Conservation (phyloP, 345 rosid genomes). For the Durio zibethinus region DNA sequence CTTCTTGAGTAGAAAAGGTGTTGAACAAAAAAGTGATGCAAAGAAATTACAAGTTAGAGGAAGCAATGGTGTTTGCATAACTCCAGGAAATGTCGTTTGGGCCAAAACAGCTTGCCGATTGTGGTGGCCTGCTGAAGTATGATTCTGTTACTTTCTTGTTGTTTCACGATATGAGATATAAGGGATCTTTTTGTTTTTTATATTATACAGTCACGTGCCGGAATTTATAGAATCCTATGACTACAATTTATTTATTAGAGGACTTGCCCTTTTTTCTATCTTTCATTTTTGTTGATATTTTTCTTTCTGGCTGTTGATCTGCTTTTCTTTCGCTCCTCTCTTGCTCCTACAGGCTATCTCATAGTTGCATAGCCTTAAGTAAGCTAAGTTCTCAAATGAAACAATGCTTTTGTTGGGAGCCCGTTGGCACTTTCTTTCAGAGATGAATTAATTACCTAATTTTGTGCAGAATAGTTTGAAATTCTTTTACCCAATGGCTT, state of each 20-base stretch:
- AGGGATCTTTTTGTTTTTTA: background rate
- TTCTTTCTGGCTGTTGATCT: background rate
- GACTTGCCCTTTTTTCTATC: background rate
- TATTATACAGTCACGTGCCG: background rate
- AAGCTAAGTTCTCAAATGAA: background rate
- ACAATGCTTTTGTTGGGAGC: background rate
- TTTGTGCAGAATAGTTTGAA: background rate
- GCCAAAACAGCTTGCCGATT: constrained; percentile 10
- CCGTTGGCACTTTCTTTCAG: background rate
- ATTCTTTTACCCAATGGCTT: background rate
- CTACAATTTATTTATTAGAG: background rate
- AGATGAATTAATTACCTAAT: background rate
- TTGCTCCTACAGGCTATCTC: background rate
- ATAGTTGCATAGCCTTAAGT: background rate
- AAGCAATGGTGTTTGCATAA: constrained; percentile 10
- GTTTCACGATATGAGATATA: background rate
- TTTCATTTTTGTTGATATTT: background rate
- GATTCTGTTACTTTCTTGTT: background rate
- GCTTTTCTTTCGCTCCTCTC: background rate
- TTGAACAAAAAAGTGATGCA: background rate
- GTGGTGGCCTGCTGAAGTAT: constrained; percentile 18
- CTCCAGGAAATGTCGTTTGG: constrained; percentile 10
- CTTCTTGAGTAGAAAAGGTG: background rate
- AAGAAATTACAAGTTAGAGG: background rate
- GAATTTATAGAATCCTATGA: background rate